Percentiles rank a stretch among this genome's conserved stretches.
Conservation (phyloP, 2,329 filamentous ascomycete species). For the Lasiodiplodia citricola region DNA sequence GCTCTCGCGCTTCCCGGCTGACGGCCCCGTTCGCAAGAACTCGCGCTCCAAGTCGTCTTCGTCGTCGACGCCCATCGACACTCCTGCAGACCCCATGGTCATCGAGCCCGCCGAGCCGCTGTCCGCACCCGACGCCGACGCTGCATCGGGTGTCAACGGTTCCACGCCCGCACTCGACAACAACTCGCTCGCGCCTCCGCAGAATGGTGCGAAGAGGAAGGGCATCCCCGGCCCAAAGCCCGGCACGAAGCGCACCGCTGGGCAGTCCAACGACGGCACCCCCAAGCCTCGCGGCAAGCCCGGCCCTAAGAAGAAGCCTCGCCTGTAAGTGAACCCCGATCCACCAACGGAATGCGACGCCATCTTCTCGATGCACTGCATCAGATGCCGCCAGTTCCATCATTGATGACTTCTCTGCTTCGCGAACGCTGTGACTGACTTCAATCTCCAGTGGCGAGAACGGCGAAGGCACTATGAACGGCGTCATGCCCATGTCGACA, state of each 20-base stretch:
- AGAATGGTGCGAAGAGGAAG: slow-evolving; percentile 72
- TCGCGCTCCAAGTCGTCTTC: slow-evolving; percentile 44
- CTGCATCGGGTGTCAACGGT: slow-evolving; percentile 43
- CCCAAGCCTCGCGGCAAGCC: slow-evolving; percentile 84
- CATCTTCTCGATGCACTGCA: background rate
- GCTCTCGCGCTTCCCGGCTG: slow-evolving; percentile 36
- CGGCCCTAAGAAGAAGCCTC: slow-evolving; percentile 94
- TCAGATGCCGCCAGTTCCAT: background rate
- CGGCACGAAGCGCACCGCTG: slow-evolving; percentile 63
- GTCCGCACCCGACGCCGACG: slow-evolving; percentile 46
- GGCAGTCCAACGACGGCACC: slow-evolving; percentile 60
- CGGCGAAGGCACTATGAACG: slow-evolving; percentile 49
- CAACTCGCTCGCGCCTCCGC: slow-evolving; percentile 51
- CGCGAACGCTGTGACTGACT: slow-evolving; percentile 37
- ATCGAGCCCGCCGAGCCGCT: slow-evolving; percentile 22
- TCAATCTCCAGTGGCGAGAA: slow-evolving; percentile 54
- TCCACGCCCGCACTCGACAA: slow-evolving; percentile 26
- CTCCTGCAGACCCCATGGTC: slow-evolving; percentile 35
- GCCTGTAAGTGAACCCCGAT: slow-evolving; percentile 71
- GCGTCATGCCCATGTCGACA: slow-evolving; percentile 47
- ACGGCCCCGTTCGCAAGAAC: slow-evolving; percentile 30
- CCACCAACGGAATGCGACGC: background rate
- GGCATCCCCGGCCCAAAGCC: slow-evolving; percentile 72
- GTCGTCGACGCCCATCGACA: slow-evolving; percentile 44
- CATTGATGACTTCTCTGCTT: background rate